Evolutionary conservation across 257 asterid species (phyloP), one percentile per base, ranked within the genome.

Genomic region (Linderniella brevidens): DNA sequence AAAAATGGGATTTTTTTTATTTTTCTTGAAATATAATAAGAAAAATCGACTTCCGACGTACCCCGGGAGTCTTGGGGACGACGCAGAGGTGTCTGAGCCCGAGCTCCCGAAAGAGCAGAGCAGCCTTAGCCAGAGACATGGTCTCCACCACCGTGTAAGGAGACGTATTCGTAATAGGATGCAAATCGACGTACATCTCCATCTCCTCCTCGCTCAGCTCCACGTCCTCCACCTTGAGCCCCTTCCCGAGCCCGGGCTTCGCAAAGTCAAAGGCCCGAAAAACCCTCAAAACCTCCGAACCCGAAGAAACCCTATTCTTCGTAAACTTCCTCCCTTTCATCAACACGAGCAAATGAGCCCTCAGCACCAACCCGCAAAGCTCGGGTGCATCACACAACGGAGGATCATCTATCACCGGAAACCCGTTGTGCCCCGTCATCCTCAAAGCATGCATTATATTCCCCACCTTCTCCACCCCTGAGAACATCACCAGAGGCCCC

Each of bases 101-200:
- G 39, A 88, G 94, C 66, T 68, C 82, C 11, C 92, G 76, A 13
- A 88, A 88, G 25, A 88, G 76, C 35, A 80, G 52, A 46, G 95
- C 93, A 64, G 98, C 96, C 73, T 88, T 88, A 50, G 98, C 98
- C 19, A 88, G 79, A 47, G 98, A 88, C 94, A 88, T 88, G 3
- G 93, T 72, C 63, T 88, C 98, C 13, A 81, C 86, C 2, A 84
- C 98, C 40, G 83, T 88, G 68, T 84, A 84, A 0, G 98, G 98
- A 20, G 98, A 88, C 37, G 94, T 65, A 56, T 84, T 88, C 11
- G 94, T 69, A 13, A 88, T 73, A 2, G 98, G 93, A 69, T 81
- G 98, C 13, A 88, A 85, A 72, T 88, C 98, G 20, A 88, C 77
- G 41, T 70, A 88, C 96, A 84, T 78, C 60, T 78, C 96, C 98